phyloP scores from a whole-genome alignment of 495 filamentous ascomycete genomes.

The Penicillium simplicissimum region DNA sequence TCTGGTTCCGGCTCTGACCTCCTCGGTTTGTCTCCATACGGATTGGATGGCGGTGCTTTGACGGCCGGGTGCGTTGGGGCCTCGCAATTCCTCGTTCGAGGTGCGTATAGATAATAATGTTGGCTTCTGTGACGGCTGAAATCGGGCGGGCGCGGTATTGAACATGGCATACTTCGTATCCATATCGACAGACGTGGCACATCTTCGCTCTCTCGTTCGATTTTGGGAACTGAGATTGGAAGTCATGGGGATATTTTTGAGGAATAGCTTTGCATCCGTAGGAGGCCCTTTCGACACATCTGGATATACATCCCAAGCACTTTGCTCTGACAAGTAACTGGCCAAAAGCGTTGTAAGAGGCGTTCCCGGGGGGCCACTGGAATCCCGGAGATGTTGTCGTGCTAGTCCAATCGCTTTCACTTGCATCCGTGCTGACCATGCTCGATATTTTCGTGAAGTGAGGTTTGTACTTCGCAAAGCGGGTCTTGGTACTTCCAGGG shows the following conservation, averaged over 20 bases:
- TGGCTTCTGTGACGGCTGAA: neutral
- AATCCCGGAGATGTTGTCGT: slow-evolving; percentile 14
- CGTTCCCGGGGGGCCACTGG: slow-evolving; percentile 41
- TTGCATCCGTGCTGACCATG: slow-evolving; percentile 45
- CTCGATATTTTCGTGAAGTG: slow-evolving; percentile 28
- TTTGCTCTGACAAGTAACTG: slow-evolving; percentile 28
- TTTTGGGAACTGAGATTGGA: neutral
- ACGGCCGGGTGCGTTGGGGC: neutral
- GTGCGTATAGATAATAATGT: neutral
- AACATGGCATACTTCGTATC: slow-evolving; percentile 7
- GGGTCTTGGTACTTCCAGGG: neutral
- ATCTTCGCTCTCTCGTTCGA: neutral
- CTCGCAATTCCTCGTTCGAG: neutral
- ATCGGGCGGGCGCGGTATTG: slow-evolving; percentile 14
- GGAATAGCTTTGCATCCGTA: neutral
- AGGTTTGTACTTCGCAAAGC: neutral
- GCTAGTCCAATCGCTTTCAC: slow-evolving; percentile 21
- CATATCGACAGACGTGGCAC: neutral
- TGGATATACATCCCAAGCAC: neutral
- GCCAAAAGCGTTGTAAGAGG: slow-evolving; percentile 32
- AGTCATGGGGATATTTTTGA: neutral
- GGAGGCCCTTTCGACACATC: neutral
- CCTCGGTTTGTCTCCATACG: neutral
- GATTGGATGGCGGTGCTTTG: neutral
- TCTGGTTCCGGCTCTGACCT: neutral